phyloP scores from a whole-genome alignment of 305 asterid genomes.

The Euphrasia arctica region DNA sequence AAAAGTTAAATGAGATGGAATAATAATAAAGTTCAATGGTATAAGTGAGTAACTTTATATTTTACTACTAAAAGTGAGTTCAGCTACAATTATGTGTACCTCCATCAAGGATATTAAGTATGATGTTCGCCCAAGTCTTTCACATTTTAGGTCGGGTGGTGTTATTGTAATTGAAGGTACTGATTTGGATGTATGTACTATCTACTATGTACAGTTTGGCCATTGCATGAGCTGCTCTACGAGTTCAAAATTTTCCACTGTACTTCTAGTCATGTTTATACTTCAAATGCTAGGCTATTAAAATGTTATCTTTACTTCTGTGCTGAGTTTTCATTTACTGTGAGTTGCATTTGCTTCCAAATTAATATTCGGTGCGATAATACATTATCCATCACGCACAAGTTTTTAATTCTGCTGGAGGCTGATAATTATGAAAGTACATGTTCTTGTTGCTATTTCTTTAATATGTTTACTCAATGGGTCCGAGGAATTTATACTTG shows the following conservation, averaged over 20 bases:
- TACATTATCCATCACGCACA: slow-evolving; percentile 1
- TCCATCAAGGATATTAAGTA: neutral
- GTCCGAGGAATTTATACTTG: slow-evolving; percentile 11
- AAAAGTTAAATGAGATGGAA: neutral
- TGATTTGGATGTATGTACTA: neutral
- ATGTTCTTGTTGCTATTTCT: neutral
- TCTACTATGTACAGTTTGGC: neutral
- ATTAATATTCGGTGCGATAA: neutral
- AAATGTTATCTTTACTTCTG: neutral
- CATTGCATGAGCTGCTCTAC: neutral
- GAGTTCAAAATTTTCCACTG: neutral
- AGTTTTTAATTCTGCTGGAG: slow-evolving; percentile 10
- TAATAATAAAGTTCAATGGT: neutral
- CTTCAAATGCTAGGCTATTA: neutral
- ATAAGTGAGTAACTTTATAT: neutral
- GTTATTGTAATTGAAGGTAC: slow-evolving; percentile 1
- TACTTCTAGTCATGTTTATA: neutral
- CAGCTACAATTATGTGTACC: neutral
- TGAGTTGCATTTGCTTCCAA: slow-evolving; percentile 1
- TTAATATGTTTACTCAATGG: neutral
- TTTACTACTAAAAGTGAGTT: neutral
- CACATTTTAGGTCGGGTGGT: neutral
- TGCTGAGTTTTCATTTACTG: neutral
- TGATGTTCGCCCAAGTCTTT: neutral
- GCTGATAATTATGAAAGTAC: slow-evolving; percentile 11